phyloP scores from a whole-genome alignment of 2,329 filamentous ascomycete genomes.

The Clonostachys byssicola region DNA sequence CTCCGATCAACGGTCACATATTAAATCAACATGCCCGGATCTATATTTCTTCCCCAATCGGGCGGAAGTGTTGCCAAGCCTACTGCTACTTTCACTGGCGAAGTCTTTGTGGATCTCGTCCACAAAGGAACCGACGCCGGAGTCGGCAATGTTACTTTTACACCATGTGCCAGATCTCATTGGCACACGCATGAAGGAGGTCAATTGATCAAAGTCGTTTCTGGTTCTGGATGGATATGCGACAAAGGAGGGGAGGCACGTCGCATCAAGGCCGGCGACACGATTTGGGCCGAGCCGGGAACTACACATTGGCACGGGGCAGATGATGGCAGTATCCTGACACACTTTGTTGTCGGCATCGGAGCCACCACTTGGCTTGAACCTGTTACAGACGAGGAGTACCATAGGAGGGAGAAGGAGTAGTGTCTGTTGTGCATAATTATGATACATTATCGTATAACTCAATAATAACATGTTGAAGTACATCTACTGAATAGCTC shows the following conservation, averaged over 20 bases:
- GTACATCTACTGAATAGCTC: no score
- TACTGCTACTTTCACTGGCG: neutral
- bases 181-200: conserved; percentile 40
- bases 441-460: no score
- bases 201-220: conserved; percentile 31
- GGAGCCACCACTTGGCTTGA: conserved; percentile 29
- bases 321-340: conserved; percentile 30
- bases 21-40: no score
- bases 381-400: conserved; percentile 18
- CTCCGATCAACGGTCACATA: no score
- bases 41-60: no score
- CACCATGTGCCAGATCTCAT: conserved; percentile 33
- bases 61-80: no score
- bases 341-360: conserved; percentile 27
- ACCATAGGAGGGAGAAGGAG: neutral
- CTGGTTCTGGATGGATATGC: conserved; percentile 34
- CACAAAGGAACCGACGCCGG: neutral
- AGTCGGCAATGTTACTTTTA: conserved; percentile 22
- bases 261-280: conserved; percentile 29
- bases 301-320: conserved; percentile 40
- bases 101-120: neutral
- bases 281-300: conserved; percentile 30
- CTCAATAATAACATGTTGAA: no score
- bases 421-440: no score
- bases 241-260: conserved; percentile 28